phyloP scores from a whole-genome alignment of 441 rosid species.

The Gossypium davidsonii region DNA sequence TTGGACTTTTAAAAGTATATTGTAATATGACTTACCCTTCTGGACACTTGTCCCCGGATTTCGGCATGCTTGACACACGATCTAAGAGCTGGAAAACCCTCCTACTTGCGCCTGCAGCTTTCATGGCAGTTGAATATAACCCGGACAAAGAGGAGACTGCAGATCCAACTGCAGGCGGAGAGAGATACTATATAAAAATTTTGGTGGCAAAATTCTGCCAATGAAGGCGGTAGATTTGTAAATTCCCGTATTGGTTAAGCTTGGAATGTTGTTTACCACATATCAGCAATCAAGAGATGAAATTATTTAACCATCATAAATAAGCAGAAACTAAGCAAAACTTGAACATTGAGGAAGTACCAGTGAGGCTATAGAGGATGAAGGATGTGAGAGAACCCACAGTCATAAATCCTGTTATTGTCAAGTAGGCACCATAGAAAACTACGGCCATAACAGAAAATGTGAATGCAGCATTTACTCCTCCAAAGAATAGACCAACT shows the following conservation, averaged over 20 bases:
- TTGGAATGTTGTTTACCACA: background rate
- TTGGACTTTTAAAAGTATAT: background rate
- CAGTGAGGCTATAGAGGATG: constrained; percentile 92
- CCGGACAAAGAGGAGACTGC: constrained; percentile 74
- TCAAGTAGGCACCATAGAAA: constrained; percentile 82
- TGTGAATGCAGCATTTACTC: constrained; percentile 84
- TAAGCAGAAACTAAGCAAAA: background rate
- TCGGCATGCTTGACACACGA: constrained; percentile 73
- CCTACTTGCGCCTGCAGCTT: constrained; percentile 96
- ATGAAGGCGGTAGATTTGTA: background rate
- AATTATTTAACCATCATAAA: background rate
- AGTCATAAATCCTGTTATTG: constrained; percentile 76
- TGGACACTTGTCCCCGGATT: constrained; percentile 72
- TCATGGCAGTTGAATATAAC: constrained; percentile 82
- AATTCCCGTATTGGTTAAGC: constrained; percentile 1
- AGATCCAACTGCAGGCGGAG: constrained; percentile 65
- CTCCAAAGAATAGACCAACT: constrained; percentile 75
- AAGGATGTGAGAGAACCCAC: constrained; percentile 88
- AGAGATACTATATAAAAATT: constrained; percentile 1
- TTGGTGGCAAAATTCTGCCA: background rate
- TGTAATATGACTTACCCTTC: constrained; percentile 42
- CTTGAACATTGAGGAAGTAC: constrained; percentile 28
- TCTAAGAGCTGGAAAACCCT: constrained; percentile 89
- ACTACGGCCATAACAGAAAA: constrained; percentile 77
- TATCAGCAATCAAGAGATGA: background rate